phyloP scores from a whole-genome alignment of 164 flowering plant genomes.

The Houttuynia cordata region DNA sequence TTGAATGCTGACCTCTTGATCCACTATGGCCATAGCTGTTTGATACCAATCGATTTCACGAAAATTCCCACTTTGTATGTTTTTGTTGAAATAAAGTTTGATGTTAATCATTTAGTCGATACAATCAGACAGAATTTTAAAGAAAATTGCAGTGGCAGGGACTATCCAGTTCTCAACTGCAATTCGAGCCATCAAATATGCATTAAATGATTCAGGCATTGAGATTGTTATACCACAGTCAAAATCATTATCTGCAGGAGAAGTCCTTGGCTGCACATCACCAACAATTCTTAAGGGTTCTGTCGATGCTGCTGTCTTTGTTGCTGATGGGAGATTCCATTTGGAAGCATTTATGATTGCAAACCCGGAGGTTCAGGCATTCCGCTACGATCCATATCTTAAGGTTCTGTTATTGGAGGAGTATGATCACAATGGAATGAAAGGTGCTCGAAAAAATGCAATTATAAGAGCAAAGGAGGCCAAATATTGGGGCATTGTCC shows the following conservation, averaged over 20 bases:
- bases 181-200: constrained; percentile 57
- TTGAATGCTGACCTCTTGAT: constrained; percentile 71
- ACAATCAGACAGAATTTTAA: constrained; percentile 36
- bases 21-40: constrained; percentile 90
- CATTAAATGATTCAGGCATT: constrained; percentile 47
- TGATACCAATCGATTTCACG: constrained; percentile 1
- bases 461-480: too few species aligned
- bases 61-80: constrained; percentile 72
- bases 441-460: too few species aligned
- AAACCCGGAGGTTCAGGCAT: constrained; percentile 63
- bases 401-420: constrained; percentile 82
- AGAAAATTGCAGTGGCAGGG: constrained; percentile 58
- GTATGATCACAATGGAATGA: too few species aligned
- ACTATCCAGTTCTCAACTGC: constrained; percentile 87
- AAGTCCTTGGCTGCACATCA: constrained; percentile 89
- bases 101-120: constrained; percentile 34
- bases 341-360: constrained; percentile 97
- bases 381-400: constrained; percentile 79
- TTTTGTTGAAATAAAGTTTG: constrained; percentile 77
- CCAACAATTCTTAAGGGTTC: constrained; percentile 32
- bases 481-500: too few species aligned
- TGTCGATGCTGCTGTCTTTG: constrained; percentile 47
- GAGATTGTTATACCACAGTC: constrained; percentile 72
- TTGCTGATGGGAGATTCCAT: constrained; percentile 95
- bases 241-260: constrained; percentile 82